Conservation (phyloP, 129 eudicot species). For the Solidago caesia region DNA sequence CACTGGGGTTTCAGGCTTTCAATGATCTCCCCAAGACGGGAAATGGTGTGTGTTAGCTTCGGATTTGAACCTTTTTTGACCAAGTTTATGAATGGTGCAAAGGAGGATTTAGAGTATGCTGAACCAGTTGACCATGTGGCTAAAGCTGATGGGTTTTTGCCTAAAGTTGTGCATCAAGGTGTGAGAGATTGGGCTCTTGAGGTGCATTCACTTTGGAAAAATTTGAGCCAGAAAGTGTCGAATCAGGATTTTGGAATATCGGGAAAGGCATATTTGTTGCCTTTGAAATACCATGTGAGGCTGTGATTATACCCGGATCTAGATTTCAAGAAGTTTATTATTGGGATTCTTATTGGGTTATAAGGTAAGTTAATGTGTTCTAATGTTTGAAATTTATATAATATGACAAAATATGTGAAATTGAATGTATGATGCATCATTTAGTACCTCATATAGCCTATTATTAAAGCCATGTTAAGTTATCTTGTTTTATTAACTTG, state of each 20-base stretch:
- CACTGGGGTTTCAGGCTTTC: no score
- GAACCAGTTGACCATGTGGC: conserved; percentile 69
- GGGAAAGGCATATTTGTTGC: conserved; percentile 67
- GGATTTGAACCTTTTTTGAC: conserved; percentile 42
- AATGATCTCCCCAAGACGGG: conserved; percentile 32
- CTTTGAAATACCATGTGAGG: conserved; percentile 55
- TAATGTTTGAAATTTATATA: neutral
- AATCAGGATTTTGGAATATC: conserved; percentile 48
- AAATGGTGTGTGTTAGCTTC: conserved; percentile 44
- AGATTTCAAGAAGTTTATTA: conserved; percentile 91
- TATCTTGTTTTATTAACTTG: neutral
- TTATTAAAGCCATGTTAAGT: no score
- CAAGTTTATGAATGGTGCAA: conserved; percentile 47
- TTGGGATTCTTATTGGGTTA: conserved; percentile 96
- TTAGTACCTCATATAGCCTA: neutral
- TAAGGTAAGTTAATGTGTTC: conserved; percentile 47
- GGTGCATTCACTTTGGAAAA: conserved; percentile 86
- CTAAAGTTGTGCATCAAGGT: conserved; percentile 54
- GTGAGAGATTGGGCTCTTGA: conserved; percentile 75
- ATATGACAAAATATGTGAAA: no score
- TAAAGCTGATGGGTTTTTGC: conserved; percentile 66
- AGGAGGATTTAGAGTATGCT: conserved; percentile 58
- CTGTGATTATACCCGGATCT: conserved; percentile 86
- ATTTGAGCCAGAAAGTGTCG: conserved; percentile 74
- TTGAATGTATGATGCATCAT: neutral